Conservation (phyloP, 2,329 filamentous ascomycete genomes). For the Alternaria infectoria region DNA sequence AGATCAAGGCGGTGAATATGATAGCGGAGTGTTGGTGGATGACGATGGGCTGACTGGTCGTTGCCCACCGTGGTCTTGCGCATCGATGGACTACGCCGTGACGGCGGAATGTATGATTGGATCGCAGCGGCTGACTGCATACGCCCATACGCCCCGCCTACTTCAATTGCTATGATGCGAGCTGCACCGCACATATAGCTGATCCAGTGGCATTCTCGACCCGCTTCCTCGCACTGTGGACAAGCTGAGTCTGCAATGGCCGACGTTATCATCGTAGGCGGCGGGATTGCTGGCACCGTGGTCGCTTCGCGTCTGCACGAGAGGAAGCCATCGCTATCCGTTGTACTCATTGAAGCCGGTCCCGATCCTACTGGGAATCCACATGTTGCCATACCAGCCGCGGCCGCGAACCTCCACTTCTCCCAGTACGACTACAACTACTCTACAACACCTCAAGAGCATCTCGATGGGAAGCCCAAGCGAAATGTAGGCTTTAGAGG, state of each 20-base stretch:
- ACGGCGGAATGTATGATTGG: not conserved
- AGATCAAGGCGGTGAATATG: too few relatives aligned
- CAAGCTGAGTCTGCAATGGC: slow-evolving; percentile 12
- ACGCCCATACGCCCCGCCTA: not conserved
- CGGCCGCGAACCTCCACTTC: too few relatives aligned
- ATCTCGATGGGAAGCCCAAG: too few relatives aligned
- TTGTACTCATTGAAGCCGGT: slow-evolving; percentile 39
- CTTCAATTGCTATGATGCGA: not conserved
- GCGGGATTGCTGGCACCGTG: slow-evolving; percentile 28
- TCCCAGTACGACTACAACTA: too few relatives aligned
- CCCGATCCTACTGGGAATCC: too few relatives aligned
- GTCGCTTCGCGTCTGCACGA: slow-evolving; percentile 40
- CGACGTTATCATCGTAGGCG: slow-evolving; percentile 38
- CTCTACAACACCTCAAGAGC: too few relatives aligned
- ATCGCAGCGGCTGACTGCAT: not conserved
- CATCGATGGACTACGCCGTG: not conserved
- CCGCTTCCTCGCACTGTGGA: not conserved
- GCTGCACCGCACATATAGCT: not conserved
- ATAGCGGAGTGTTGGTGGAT: too few relatives aligned
- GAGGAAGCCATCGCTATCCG: slow-evolving; percentile 15
- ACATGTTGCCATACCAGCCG: too few relatives aligned
- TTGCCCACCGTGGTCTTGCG: too few relatives aligned
- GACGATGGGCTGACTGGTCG: too few relatives aligned
- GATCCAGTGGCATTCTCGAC: not conserved
- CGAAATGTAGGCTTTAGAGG: too few relatives aligned